Base-by-base conservation (phyloP, 768 basidiomycete species). In the Tulasnella sp. region DNA sequence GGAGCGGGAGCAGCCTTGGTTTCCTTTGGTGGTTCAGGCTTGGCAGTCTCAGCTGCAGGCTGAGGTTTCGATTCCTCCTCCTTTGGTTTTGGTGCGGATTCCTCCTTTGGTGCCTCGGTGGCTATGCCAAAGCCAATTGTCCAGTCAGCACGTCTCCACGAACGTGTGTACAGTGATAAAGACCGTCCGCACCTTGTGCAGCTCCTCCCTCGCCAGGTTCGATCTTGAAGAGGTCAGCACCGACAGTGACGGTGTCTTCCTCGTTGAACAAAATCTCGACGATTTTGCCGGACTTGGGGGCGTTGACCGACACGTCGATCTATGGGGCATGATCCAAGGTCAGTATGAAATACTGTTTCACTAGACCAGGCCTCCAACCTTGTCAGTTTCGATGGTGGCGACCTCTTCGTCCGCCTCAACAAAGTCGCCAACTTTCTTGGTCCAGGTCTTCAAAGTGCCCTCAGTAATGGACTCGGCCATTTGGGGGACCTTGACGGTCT, bases 401-500 rank as follows among this genome's bases (percentile, higher is more conserved):
- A 99, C 89, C 87, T 99, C 97, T 87, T 99, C 97, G 84, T 99
- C 97, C 39, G 88, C 92, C 84, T 92, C 90, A 78, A 99, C 96
- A 79, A 87, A 89, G 84, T 99, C 97, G 19, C 97, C 97, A 75
- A 94, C 92, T 86, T 97, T 90, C 87, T 98, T 98, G 82, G 90
- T 88, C 95, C 96, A 99, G 38, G 93, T 88, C 87, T 96, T 98
- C 75, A 99, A 88, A 6, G 97, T 99, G 46, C 97, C 97, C 85
- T 99, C 97, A 48, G 95, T 94, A 86, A 99, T 98, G 81, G 97
- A 98, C 85, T 98, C 97, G 38, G 97, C 95, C 95, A 98, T 97
- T 85, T 96, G 94, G 24, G 96, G 96, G 52, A 98, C 96, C 87
- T 97, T 95, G 81, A 98, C 90, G 78, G 92, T 95, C 87, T 97